phyloP scores from a whole-genome alignment of 75 land plant species.

The Selaginella moellendorffii region DNA sequence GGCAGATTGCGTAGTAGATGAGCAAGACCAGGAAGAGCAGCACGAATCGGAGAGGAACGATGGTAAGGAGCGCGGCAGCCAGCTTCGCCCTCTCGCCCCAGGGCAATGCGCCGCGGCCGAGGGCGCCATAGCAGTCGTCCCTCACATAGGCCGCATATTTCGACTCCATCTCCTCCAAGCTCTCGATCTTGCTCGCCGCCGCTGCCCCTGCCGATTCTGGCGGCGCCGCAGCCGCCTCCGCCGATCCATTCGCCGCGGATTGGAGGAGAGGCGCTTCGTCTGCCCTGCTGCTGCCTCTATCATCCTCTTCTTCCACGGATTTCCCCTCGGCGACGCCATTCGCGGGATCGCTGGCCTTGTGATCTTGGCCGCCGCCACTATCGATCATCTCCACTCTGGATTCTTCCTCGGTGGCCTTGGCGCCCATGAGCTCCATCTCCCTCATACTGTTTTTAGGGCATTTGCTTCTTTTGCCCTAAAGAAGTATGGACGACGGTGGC shows the following conservation, averaged over 20 bases:
- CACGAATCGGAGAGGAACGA: conserved; percentile 55
- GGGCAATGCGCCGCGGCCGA: conserved; percentile 54
- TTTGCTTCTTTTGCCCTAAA: background rate
- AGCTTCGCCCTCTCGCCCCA: conserved; percentile 53
- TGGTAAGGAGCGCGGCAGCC: conserved; percentile 32
- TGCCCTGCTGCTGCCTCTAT: too few relatives aligned
- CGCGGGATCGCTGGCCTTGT: too few relatives aligned
- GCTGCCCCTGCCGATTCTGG: background rate
- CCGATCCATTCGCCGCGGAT: background rate
- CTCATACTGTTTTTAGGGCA: background rate
- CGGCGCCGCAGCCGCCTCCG: too few relatives aligned
- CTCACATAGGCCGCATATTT: conserved; percentile 79
- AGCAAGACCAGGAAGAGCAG: conserved; percentile 34
- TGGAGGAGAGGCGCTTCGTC: background rate
- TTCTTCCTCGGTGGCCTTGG: background rate
- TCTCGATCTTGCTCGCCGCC: conserved; percentile 1
- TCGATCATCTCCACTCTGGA: background rate
- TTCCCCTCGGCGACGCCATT: too few relatives aligned
- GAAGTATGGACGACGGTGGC: background rate
- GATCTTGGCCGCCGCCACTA: too few relatives aligned
- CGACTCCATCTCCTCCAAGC: conserved; percentile 48
- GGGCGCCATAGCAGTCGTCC: conserved; percentile 60
- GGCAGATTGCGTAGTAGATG: conserved; percentile 65
- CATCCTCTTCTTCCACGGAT: too few relatives aligned
- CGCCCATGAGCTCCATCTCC: background rate